phyloP scores from a whole-genome alignment of 306 rosid genomes.

The Quercus alba region DNA sequence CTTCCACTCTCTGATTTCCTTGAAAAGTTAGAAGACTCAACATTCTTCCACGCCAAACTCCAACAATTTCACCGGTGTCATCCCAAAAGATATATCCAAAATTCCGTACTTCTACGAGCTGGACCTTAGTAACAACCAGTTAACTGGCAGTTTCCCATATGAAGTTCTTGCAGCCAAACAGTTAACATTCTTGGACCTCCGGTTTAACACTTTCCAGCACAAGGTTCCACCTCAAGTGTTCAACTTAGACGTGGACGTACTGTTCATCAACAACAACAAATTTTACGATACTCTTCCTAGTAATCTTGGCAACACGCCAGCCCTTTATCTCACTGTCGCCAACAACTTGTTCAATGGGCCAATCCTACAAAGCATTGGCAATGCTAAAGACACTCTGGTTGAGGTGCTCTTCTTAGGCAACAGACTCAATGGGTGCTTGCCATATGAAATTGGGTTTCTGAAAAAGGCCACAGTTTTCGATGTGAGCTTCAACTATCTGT shows the following conservation, averaged over 20 bases:
- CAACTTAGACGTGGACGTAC: constrained; percentile 38
- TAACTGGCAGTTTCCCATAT: constrained; percentile 28
- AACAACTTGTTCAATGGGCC: constrained; percentile 50
- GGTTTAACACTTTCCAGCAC: constrained; percentile 43
- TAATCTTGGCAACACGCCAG: constrained; percentile 56
- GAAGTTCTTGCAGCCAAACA: constrained; percentile 11
- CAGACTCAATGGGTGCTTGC: constrained; percentile 56
- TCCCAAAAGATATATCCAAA: constrained; percentile 8
- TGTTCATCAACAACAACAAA: constrained; percentile 67
- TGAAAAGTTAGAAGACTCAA: constrained; percentile 28
- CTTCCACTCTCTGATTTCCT: constrained; percentile 26
- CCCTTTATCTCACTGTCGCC: constrained; percentile 67
- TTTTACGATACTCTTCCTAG: constrained; percentile 33
- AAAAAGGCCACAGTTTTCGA: constrained; percentile 49
- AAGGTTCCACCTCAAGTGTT: constrained; percentile 38
- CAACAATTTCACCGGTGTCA: constrained; percentile 38
- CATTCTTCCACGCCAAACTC: constrained; percentile 80
- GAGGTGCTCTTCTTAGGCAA: constrained; percentile 73
- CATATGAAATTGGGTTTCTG: constrained; percentile 59
- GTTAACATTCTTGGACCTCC: constrained; percentile 62
- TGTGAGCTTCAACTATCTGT: constrained; percentile 37
- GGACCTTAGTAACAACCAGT: constrained; percentile 71
- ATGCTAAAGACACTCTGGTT: constrained; percentile 31
- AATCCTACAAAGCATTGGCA: constrained; percentile 57
- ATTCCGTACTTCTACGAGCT: constrained; percentile 52